Conservation (phyloP, 495 filamentous ascomycete genomes). For the Lasiosphaeriaceae sp. region DNA sequence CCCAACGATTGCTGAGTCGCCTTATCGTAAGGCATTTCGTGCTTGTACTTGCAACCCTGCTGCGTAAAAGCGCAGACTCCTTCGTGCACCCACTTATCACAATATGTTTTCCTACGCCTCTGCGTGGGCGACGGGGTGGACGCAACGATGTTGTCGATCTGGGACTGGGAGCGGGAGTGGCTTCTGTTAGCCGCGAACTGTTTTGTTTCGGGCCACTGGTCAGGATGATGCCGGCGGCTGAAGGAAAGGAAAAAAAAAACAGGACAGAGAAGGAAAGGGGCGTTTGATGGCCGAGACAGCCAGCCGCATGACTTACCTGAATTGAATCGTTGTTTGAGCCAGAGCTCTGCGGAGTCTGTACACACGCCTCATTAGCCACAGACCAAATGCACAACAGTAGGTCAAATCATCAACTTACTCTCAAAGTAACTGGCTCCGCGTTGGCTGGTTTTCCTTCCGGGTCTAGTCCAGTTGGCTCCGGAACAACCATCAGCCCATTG, state of each 20-base stretch:
- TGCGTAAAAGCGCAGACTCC: slow-evolving; percentile 81
- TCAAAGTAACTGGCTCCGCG: slow-evolving; percentile 16
- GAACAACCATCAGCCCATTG: slow-evolving; percentile 39
- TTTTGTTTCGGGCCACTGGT: not conserved
- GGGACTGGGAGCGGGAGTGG: slow-evolving; percentile 9
- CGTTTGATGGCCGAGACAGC: too few species aligned
- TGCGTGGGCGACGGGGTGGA: slow-evolving; percentile 10
- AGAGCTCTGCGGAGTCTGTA: not conserved
- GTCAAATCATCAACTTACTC: slow-evolving; percentile 10
- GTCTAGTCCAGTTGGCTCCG: slow-evolving; percentile 31
- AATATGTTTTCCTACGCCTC: slow-evolving; percentile 64
- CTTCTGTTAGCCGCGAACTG: slow-evolving; percentile 13
- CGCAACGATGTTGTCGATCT: slow-evolving; percentile 19
- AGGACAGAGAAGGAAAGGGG: not conserved
- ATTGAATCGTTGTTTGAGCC: slow-evolving; percentile 11
- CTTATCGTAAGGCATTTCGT: slow-evolving; percentile 72
- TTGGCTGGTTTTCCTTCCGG: slow-evolving; percentile 36
- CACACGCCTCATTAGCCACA: too few species aligned
- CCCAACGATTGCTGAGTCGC: slow-evolving; percentile 61
- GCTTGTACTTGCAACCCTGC: slow-evolving; percentile 81
- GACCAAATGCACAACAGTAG: too few species aligned
- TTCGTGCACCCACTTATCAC: slow-evolving; percentile 80
- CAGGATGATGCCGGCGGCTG: not conserved
- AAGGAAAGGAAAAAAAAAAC: not conserved
- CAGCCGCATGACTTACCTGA: slow-evolving; percentile 27